A percentile compares a stretch with the other conserved stretches of the same genome.
phyloP scores from a whole-genome alignment of 208 protist genomes.

The Vickermania spadyakhi region DNA sequence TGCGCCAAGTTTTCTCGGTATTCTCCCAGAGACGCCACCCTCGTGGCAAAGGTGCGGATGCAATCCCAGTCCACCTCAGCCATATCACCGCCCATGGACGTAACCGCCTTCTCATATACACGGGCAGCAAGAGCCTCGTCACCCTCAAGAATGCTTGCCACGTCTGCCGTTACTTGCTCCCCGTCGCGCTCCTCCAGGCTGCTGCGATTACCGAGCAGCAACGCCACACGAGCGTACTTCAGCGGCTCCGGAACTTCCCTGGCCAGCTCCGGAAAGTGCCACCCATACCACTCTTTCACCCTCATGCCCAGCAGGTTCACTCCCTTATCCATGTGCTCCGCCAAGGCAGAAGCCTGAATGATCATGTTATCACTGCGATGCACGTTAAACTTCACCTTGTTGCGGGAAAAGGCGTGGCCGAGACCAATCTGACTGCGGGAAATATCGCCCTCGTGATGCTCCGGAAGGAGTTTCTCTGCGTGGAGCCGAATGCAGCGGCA shows the following conservation, averaged over 20 bases:
- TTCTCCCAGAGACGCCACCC: conserved; percentile 88
- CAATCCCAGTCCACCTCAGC: conserved; percentile 95
- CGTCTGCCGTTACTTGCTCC: conserved; percentile 55
- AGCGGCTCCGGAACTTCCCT: conserved; percentile 96
- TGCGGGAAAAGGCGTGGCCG: conserved; percentile 96
- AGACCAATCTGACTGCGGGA: conserved; percentile 97
- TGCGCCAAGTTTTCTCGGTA: conserved; percentile 90
- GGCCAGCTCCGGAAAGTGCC: conserved; percentile 99
- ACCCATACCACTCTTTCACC: conserved; percentile 99
- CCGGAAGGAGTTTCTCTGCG: conserved; percentile 91
- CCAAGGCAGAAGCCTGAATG: conserved; percentile 96
- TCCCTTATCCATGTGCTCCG: conserved; percentile 99
- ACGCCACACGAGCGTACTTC: conserved; percentile 89
- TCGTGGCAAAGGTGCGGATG: conserved; percentile 92
- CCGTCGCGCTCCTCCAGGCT: conserved; percentile 62
- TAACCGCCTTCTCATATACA: conserved; percentile 89
- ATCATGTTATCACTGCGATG: conserved; percentile 99
- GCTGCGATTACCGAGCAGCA: conserved; percentile 80
- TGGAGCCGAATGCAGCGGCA: conserved; percentile 95
- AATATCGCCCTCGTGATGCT: conserved; percentile 92
- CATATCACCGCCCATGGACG: conserved; percentile 97
- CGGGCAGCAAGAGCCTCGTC: conserved; percentile 71
- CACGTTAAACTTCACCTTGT: conserved; percentile 99
- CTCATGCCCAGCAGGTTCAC: conserved; percentile 99
- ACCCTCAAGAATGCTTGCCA: conserved; percentile 79